A percentile compares a stretch with the other conserved stretches of the same genome.
Conservation (phyloP, 306 rosid genomes). For the Medicago lupulina region DNA sequence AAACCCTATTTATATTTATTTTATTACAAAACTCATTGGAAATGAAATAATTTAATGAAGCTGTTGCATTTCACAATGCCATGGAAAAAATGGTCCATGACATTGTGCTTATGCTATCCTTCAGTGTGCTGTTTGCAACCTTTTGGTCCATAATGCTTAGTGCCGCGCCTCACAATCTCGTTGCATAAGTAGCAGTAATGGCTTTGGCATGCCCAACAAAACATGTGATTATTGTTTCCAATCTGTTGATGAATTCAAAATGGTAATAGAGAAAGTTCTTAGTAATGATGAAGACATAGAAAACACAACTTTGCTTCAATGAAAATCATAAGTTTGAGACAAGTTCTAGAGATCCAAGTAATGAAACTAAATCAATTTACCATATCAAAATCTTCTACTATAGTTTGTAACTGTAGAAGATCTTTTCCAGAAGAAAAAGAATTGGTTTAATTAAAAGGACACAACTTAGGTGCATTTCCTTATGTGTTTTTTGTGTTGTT, state of each 20-base stretch:
- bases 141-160: slow-evolving; percentile 81
- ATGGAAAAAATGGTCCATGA: background rate
- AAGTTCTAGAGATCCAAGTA: background rate
- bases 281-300: slow-evolving; percentile 28
- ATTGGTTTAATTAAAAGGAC: no score
- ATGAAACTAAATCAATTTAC: no score
- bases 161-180: slow-evolving; percentile 64
- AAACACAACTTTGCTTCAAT: slow-evolving; percentile 2
- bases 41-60: slow-evolving; percentile 25
- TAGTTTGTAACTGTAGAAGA: no score
- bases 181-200: slow-evolving; percentile 87
- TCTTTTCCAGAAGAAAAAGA: no score
- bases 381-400: no score
- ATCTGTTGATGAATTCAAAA: slow-evolving; percentile 59
- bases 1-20: background rate
- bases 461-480: no score
- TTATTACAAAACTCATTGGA: slow-evolving; percentile 22
- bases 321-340: slow-evolving; percentile 15
- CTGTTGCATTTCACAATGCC: background rate
- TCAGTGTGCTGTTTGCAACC: slow-evolving; percentile 84
- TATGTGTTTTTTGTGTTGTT: no score
- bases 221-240: slow-evolving; percentile 82
- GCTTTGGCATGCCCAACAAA: slow-evolving; percentile 87
- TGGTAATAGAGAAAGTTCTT: slow-evolving; percentile 21
- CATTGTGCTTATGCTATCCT: slow-evolving; percentile 48